These are phyloP conservation scores for Leccinum broughii DNA, from an alignment of 768 basidiomycete genomes.

Conservation along the genomic window DNA sequence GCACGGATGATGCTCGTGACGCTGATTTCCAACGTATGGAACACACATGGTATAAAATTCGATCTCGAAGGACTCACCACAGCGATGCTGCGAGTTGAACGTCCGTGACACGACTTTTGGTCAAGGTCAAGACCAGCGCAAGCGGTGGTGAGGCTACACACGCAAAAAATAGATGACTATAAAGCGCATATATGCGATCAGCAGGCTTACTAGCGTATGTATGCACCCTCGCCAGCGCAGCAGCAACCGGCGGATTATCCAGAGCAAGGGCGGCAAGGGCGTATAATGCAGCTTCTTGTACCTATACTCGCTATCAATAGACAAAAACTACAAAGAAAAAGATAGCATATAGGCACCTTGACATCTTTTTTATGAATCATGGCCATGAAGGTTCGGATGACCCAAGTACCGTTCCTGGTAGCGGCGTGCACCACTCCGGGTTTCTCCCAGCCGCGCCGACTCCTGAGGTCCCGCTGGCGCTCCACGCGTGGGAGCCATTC, in stretches of 20 bases:
- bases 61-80: conserved; percentile 46
- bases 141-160: conserved; percentile 28
- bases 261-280: conserved; percentile 67
- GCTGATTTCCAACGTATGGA: conserved; percentile 33
- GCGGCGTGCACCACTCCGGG: conserved; percentile 40
- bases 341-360: conserved; percentile 44
- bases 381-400: conserved; percentile 48
- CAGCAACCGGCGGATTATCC: conserved; percentile 58
- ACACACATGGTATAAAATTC: background rate
- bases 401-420: conserved; percentile 58
- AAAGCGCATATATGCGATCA: conserved; percentile 6
- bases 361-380: conserved; percentile 52
- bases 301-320: conserved; percentile 34
- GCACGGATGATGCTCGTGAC: conserved; percentile 65
- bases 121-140: conserved; percentile 46
- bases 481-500: conserved; percentile 66
- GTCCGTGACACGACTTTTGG: conserved; percentile 58
- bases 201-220: conserved; percentile 42
- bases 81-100: conserved; percentile 71
- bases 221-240: conserved; percentile 44
- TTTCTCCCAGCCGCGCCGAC: conserved; percentile 76
- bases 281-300: conserved; percentile 63
- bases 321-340: background rate
- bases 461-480: conserved; percentile 52
- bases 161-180: conserved; percentile 1